Base-by-base conservation (phyloP, 257 asterid genomes). In the Solanum clarkiae region DNA sequence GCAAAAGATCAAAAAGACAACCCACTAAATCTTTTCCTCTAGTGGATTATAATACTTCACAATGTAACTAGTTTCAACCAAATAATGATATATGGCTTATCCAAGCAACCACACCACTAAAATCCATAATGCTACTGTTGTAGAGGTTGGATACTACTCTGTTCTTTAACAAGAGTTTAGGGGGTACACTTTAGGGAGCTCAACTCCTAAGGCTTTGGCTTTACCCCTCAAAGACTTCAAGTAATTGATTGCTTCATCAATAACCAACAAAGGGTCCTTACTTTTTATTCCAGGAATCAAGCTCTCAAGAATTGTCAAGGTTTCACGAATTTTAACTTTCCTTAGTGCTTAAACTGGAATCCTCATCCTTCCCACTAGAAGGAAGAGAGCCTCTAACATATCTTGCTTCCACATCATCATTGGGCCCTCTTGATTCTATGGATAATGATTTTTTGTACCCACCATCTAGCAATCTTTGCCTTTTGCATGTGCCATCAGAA, bases 401-500 rank as follows among this genome's bases (percentile, higher is more conserved):
- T 18, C 89, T 86, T 8, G 91, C 89, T 86, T 90, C 93, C 80
- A 49, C 93, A 16, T 77, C 17, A 53, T 53, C 65, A 51, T 53
- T 26, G 62, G 29, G 16, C 82, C 26, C 26, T 77, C 4, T 16
- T n/a, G 84, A 56, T 68, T 86, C 88, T 86, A 65, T 84, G 80
- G 88, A 89, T 87, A 93, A 89, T 84, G 94, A 85, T 84, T 84
- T 91, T 86, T 88, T 89, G 92, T 90, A 90, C 88, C 93, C 89
- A 49, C 97, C 96, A 86, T 94, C 94, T 26, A 87, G 88, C 87
- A 95, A 86, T 86, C 88, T 91, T 87, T 49, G 96, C 91, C 98
- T 93, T 90, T 94, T 93, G 18, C 84, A 89, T 10, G 89, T 85
- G 85, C 88, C 88, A 84, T 88, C 93, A 86, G 89, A 88, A 86